Percentiles rank a stretch among this genome's conserved stretches.
Evolutionary conservation across 768 basidiomycete genomes (phyloP).

Genomic region (Phlegmacium glaucopus): DNA sequence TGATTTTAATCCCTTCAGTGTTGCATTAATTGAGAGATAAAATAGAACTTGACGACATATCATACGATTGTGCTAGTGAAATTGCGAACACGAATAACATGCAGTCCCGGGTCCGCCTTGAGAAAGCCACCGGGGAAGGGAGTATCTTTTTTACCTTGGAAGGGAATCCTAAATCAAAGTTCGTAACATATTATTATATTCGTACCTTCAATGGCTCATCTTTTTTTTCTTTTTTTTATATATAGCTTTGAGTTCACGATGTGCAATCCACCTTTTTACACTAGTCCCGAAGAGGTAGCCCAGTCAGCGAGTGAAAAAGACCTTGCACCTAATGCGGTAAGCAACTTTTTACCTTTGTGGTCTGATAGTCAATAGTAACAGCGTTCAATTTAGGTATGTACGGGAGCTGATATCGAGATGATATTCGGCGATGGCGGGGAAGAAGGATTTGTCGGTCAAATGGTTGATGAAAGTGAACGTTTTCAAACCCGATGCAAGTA

Average conservation of each 20-base stretch:
- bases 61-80: constrained; percentile 47
- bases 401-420: constrained; percentile 85
- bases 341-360: constrained; percentile 18
- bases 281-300: constrained; percentile 64
- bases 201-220: not conserved
- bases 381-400: constrained; percentile 45
- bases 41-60: constrained; percentile 69
- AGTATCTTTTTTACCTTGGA: constrained; percentile 48
- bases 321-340: constrained; percentile 64
- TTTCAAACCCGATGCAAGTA: constrained; percentile 58
- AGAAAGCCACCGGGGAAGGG: constrained; percentile 31
- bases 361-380: not conserved
- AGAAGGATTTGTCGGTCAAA: constrained; percentile 65
- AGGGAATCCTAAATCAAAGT: constrained; percentile 9
- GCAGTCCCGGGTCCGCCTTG: constrained; percentile 44
- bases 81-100: constrained; percentile 63
- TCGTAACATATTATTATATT: not conserved
- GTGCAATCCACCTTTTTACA: constrained; percentile 97
- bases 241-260: constrained; percentile 79
- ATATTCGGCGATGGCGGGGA: constrained; percentile 84
- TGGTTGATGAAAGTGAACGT: constrained; percentile 71
- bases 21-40: not conserved
- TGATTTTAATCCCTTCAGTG: not conserved
- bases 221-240: too few relatives aligned
- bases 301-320: constrained; percentile 62